Evolutionary conservation across 192 early-diverging fungal genomes (phyloP), one percentile per base, ranked within the genome.

Genomic region (Backusella liffmaniae): DNA sequence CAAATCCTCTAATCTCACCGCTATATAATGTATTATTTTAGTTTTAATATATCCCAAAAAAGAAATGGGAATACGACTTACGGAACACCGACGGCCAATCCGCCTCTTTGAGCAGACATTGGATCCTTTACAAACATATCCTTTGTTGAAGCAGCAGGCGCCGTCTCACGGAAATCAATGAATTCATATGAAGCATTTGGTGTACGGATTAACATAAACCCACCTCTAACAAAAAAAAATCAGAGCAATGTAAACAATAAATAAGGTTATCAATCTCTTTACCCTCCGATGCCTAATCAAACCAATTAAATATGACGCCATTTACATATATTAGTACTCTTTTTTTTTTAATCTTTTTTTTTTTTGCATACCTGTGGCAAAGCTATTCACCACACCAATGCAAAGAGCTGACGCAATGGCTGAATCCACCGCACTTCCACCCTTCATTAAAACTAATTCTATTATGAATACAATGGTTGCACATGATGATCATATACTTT

Each of bases 391-490:
- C n/a, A 93, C 88, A 56, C 95, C 97, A 70, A 96, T 86, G 76
- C 96, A 97, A 18, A 96, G 85, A 9, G 92, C 86, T 42, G 95
- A 87, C 2, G 96, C 96, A 46, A 99, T 90, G 13, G 94, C 91
- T 0, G 95, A 91, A 82, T 99, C 97, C 0, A 96, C 90, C 2
- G 97, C 95, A 42, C 90, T 94, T 44, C 97, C 97, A 71, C 95
- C 94, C 16, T 92, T 88, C 77, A 91, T 91, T 46, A 99, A 83
- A 5, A 93, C 88, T 87, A 12, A 32, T 32, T 39, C 7, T 39
- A 0, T 39, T 39, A 10, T 39, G 37, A 39, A 39, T 72, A 51
- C 6, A 49, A 78, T 41, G 32, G 2, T 3, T 32, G 32, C 2
- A 21, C 18, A 71, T 59, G 10, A 21, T 67, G 12, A 5, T 16